phyloP scores from a whole-genome alignment of 169 alveolate species.

The Cryptosporidium sp. region DNA sequence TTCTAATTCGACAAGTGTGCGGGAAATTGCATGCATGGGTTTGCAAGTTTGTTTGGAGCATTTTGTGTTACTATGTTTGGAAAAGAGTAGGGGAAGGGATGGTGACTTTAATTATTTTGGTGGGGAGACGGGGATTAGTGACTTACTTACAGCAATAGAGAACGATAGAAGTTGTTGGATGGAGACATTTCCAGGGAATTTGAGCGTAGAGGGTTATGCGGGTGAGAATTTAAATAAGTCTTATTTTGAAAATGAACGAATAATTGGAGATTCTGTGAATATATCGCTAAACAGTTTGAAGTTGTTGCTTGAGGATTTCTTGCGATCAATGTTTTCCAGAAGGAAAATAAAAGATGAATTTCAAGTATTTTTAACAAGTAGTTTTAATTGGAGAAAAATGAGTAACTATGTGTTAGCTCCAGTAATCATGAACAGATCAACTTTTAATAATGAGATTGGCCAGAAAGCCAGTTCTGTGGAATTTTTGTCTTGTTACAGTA shows the following conservation, averaged over 20 bases:
- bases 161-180: not conserved
- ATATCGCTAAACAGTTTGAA: conserved; percentile 37
- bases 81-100: not conserved
- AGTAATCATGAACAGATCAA: not conserved
- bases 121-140: conserved; percentile 12
- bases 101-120: not conserved
- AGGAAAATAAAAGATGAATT: not conserved
- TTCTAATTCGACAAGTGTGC: not conserved
- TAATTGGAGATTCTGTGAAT: conserved; percentile 2
- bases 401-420: not conserved
- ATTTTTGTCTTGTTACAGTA: not conserved
- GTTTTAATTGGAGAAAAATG: conserved; percentile 54
- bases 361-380: conserved; percentile 34
- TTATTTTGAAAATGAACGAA: not conserved
- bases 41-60: conserved; percentile 34
- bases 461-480: not conserved
- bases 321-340: conserved; percentile 22
- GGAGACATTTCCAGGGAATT: not conserved
- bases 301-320: conserved; percentile 32
- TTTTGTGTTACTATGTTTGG: conserved; percentile 28
- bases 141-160: not conserved
- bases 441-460: not conserved
- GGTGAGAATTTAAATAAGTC: not conserved
- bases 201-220: not conserved
- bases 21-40: not conserved